Evolutionary conservation across 1,139 yeast genomes (phyloP).

Genomic region (Tardiomyces digboiensis): DNA sequence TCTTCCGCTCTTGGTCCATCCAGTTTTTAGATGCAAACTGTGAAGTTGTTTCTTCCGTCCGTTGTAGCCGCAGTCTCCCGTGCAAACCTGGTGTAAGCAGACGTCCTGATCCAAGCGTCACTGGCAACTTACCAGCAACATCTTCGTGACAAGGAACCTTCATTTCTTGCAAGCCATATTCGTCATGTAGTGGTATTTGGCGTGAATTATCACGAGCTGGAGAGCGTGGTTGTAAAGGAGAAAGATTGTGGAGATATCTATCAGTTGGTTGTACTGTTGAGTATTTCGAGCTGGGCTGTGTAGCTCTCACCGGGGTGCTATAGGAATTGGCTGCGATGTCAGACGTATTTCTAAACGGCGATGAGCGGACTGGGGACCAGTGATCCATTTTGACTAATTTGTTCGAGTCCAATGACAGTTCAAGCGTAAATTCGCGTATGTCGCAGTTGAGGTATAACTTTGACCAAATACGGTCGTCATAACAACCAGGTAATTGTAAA

Average conservation of each 20-base stretch:
- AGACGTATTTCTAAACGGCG: neutral
- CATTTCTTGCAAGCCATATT: neutral
- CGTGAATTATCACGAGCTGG: neutral
- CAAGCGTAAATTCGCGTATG: no score
- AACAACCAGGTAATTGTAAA: no score
- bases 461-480: no score
- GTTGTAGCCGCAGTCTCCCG: slow-evolving; percentile 27
- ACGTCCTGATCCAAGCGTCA: neutral
- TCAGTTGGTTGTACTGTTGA: no score
- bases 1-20: slow-evolving; percentile 36
- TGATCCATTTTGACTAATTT: neutral
- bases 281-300: no score
- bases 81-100: slow-evolving; percentile 17
- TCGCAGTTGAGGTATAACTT: no score
- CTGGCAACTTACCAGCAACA: neutral
- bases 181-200: neutral
- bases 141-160: neutral
- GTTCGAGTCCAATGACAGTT: no score
- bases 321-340: no score
- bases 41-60: slow-evolving; percentile 21
- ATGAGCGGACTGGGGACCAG: neutral
- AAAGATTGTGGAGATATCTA: neutral
- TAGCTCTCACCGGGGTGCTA: no score
- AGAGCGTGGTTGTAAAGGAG: neutral
- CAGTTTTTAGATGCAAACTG: slow-evolving; percentile 24